These are phyloP conservation scores for Lobosporangium transversale DNA, from an alignment of 192 early-diverging fungal species.

Conservation along the genomic window DNA sequence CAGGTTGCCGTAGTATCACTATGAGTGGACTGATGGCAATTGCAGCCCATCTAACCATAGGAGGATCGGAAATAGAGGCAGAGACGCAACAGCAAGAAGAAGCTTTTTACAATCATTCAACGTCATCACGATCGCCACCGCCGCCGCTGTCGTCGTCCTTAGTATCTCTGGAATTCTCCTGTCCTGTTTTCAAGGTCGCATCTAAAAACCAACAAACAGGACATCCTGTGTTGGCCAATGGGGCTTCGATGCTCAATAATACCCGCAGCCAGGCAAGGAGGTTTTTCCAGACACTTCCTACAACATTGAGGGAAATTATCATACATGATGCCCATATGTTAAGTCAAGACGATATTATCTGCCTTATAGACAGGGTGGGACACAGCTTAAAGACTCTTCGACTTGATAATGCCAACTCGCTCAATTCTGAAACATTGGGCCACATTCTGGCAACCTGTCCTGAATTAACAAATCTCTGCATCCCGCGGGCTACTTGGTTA, in stretches of 20 bases:
- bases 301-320: conserved; percentile 34
- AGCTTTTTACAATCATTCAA: too few relatives aligned
- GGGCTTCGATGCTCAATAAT: not conserved
- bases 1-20: conserved; percentile 35
- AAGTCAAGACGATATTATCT: conserved; percentile 18
- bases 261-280: conserved; percentile 1
- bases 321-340: conserved; percentile 24
- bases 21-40: conserved; percentile 19
- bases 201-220: not conserved
- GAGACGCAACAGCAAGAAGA: too few relatives aligned
- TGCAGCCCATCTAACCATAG: not conserved
- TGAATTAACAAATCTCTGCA: conserved; percentile 21
- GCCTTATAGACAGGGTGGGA: conserved; percentile 24
- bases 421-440: conserved; percentile 23
- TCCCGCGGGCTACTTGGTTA: conserved; percentile 35
- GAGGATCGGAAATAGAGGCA: too few relatives aligned
- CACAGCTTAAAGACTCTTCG: conserved; percentile 6
- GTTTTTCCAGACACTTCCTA: conserved; percentile 26
- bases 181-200: conserved; percentile 14
- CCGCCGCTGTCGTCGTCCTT: conserved; percentile 9
- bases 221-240: not conserved
- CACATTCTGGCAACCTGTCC: conserved; percentile 28
- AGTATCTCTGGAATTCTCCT: conserved; percentile 27
- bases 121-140: not conserved
- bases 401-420: conserved; percentile 24